These are phyloP conservation scores for Solanum bukasovii DNA, from an alignment of 257 asterid species.

Conservation along the genomic window DNA sequence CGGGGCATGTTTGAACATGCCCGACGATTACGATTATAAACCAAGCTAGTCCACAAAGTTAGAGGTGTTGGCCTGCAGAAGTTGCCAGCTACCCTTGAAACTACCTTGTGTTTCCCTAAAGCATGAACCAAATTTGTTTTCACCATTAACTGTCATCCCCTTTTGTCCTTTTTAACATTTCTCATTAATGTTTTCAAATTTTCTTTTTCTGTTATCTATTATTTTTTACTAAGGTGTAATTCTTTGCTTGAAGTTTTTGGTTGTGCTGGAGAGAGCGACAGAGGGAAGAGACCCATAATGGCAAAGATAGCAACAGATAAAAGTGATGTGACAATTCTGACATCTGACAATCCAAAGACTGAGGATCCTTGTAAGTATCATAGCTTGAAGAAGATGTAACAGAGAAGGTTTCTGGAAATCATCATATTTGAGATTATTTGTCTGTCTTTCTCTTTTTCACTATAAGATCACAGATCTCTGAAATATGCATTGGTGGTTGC, in stretches of 20 bases:
- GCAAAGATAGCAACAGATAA: conserved; percentile 83
- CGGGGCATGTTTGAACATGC: no score
- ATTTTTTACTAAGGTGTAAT: conserved; percentile 11
- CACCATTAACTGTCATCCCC: neutral
- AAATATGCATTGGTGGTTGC: neutral
- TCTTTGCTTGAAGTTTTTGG: conserved; percentile 55
- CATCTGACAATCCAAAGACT: conserved; percentile 77
- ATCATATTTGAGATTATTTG: neutral
- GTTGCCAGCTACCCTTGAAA: neutral
- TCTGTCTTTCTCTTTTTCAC: neutral
- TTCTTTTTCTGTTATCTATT: neutral
- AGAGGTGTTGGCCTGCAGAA: neutral
- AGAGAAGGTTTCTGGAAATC: neutral
- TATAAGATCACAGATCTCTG: neutral
- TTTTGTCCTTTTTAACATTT: neutral
- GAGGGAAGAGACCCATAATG: conserved; percentile 96
- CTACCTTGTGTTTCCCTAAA: neutral
- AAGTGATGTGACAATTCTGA: conserved; percentile 81
- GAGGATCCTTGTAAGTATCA: conserved; percentile 85
- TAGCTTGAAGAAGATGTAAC: neutral
- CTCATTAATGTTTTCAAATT: neutral
- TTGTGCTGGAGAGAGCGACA: conserved; percentile 68
- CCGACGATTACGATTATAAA: neutral
- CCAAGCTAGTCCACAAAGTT: neutral
- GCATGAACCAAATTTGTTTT: neutral